Base-by-base conservation (phyloP, 495 filamentous ascomycete genomes). In the Daldinia caldariorum region DNA sequence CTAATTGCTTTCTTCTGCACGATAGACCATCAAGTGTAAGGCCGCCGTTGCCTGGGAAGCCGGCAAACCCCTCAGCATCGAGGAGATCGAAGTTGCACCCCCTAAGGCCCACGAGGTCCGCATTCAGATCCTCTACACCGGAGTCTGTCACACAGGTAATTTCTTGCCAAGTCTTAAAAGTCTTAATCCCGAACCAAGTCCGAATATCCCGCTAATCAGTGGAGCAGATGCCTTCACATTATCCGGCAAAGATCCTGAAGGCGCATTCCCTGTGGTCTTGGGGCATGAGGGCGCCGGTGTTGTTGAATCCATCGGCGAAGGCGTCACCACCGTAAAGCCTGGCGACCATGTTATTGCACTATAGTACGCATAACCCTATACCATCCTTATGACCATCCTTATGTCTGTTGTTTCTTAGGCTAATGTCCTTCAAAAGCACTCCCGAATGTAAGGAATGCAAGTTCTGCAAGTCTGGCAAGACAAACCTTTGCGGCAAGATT, bases 381-480 rank as follows among this genome's bases (percentile, higher is more conserved):
- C 56, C 31, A 14, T 62, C 50, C 53, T 39, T 37, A 29, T 50
- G 22, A n/a, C 56, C 31, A 14, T 62, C 50, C 53, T 39, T 37
- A 29, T 50, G 22, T 55, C 29, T n/a, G 22, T 10, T 12, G 47
- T 14, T 26, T 22, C 49, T 22, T 16, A 59, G 51, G 51, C 61
- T 71, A 62, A 68, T 62, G 49, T 57, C 22, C 32, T 18, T 22
- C 22, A 26, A 74, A 74, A 97, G 92, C 85, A 97, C 94, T 29
- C 96, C 95, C 63, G 95, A 99, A 84, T 99, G 95, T 85, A 81
- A 84, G 56, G 94, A 97, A 78, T 99, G 95, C 89, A 99, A 99
- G 83, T 98, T 99, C 89, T 99, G 95, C 90, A 92, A 90, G 79
- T 97, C 94, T 58, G 94, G 93, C 84, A 99, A 99, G 89, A 99